These are phyloP conservation scores for Cryphonectria japonica DNA, from an alignment of 2,329 filamentous ascomycete genomes.

Conservation along the genomic window DNA sequence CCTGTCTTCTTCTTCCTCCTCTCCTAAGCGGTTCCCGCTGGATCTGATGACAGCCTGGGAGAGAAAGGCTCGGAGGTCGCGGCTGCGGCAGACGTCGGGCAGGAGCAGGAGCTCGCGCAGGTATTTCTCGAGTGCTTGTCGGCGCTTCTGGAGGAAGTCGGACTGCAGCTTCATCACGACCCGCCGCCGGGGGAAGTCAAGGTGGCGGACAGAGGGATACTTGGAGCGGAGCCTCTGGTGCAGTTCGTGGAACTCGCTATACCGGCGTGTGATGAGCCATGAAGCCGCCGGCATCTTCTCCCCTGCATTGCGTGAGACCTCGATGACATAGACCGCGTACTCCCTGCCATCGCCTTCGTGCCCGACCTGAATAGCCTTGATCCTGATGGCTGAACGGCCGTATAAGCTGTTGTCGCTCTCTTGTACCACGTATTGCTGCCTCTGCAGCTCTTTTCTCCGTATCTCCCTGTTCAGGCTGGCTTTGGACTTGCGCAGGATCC, in stretches of 20 bases:
- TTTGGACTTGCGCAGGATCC: constrained; percentile 92
- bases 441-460: constrained; percentile 89
- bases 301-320: constrained; percentile 86
- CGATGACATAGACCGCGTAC: constrained; percentile 89
- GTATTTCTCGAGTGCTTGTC: constrained; percentile 83
- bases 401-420: constrained; percentile 98
- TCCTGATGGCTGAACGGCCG: constrained; percentile 84
- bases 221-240: constrained; percentile 84
- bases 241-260: constrained; percentile 95
- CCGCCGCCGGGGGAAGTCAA: constrained; percentile 90
- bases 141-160: constrained; percentile 91
- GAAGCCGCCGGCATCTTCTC: constrained; percentile 97
- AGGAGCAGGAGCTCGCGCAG: constrained; percentile 79
- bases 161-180: constrained; percentile 96
- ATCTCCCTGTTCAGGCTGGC: constrained; percentile 92
- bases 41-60: constrained; percentile 81
- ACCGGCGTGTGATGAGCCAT: constrained; percentile 90
- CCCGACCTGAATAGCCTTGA: constrained; percentile 91
- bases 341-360: constrained; percentile 91
- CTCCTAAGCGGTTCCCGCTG: constrained; percentile 54
- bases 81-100: constrained; percentile 91
- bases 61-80: constrained; percentile 88
- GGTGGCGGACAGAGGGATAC: constrained; percentile 83
- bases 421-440: constrained; percentile 95
- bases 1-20: constrained; percentile 62